A percentile compares a stretch with the other conserved stretches of the same genome.
These are phyloP conservation scores for Mayamaea pseudoterrestris DNA, from an alignment of 108 stramenopile species.

Conservation along the genomic window DNA sequence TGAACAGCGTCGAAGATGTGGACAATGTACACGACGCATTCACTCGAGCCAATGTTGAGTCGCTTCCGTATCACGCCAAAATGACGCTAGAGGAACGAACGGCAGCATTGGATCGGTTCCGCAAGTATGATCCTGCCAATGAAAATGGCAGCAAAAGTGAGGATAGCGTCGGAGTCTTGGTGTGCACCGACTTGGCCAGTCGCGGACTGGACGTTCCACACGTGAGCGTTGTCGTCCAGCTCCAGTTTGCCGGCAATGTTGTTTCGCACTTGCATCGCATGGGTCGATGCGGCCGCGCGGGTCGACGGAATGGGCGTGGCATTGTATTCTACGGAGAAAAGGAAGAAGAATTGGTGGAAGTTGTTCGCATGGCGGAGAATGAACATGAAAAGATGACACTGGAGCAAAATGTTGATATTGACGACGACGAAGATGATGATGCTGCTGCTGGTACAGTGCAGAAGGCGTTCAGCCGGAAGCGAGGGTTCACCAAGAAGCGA, in stretches of 20 bases:
- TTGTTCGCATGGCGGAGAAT: constrained; percentile 63
- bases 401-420: constrained; percentile 38
- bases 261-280: constrained; percentile 97
- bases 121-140: constrained; percentile 30
- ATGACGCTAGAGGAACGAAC: constrained; percentile 61
- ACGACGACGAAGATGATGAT: constrained; percentile 10
- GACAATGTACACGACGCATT: constrained; percentile 62
- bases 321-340: constrained; percentile 80
- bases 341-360: constrained; percentile 58
- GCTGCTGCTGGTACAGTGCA: constrained; percentile 46
- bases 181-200: constrained; percentile 93
- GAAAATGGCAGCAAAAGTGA: constrained; percentile 13
- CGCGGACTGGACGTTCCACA: constrained; percentile 95
- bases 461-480: constrained; percentile 73
- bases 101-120: constrained; percentile 72
- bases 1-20: constrained; percentile 79
- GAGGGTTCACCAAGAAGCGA: constrained; percentile 77
- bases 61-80: constrained; percentile 81
- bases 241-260: constrained; percentile 92
- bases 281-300: constrained; percentile 95
- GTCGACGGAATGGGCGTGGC: constrained; percentile 81
- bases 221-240: constrained; percentile 91
- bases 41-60: constrained; percentile 53
- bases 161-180: constrained; percentile 75
- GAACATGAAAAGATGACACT: constrained; percentile 67